Evolutionary conservation across 1,284 basidiomycete genomes (phyloP).

Genomic region (Malassezia equina): DNA sequence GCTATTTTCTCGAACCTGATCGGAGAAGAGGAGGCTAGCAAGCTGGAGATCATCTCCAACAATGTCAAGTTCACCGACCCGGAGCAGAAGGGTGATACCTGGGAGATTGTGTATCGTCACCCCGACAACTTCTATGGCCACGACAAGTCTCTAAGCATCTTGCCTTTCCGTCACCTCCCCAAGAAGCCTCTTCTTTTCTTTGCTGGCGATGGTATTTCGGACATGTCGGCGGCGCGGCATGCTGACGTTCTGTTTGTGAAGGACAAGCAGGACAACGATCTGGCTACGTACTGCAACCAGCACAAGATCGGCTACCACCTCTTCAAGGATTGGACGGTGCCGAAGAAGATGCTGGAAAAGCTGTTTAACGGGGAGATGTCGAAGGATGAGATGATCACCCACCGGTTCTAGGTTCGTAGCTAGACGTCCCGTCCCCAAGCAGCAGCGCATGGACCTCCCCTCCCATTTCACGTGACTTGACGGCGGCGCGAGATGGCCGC

Average conservation of each 20-base stretch:
- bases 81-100: constrained; percentile 38
- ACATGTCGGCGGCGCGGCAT: constrained; percentile 47
- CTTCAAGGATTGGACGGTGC: constrained; percentile 44
- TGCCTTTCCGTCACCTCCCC: constrained; percentile 41
- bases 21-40: constrained; percentile 43
- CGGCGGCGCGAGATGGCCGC: constrained; percentile 7
- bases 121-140: constrained; percentile 46
- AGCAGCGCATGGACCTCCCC: neutral
- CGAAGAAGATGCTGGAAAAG: constrained; percentile 36
- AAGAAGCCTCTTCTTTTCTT: constrained; percentile 45
- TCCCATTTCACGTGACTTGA: neutral
- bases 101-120: constrained; percentile 46
- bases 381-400: constrained; percentile 5
- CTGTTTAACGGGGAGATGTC: constrained; percentile 9
- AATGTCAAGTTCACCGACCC: constrained; percentile 46
- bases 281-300: constrained; percentile 41
- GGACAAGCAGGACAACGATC: constrained; percentile 47
- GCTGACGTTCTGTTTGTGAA: constrained; percentile 47
- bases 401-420: neutral
- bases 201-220: constrained; percentile 46
- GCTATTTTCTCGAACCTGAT: constrained; percentile 45
- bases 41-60: constrained; percentile 46
- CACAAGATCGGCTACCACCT: constrained; percentile 42
- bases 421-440: neutral
- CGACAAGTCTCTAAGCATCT: constrained; percentile 45